These are phyloP conservation scores for Bipolaris sorokiniana DNA, from an alignment of 2,329 filamentous ascomycete species.

Conservation along the genomic window DNA sequence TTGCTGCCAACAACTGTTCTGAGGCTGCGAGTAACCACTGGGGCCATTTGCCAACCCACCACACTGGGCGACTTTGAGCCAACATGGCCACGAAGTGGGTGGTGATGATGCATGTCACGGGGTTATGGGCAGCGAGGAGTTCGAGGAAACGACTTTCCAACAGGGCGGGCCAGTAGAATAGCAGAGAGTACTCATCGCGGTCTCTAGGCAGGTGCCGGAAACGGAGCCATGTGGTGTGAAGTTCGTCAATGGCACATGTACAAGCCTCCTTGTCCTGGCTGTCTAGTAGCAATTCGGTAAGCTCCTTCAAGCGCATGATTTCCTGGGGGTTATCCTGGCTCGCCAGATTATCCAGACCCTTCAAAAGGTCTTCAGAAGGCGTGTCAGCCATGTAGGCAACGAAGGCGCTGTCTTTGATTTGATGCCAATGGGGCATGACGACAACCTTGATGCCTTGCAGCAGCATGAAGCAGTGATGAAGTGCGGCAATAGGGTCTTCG, in stretches of 20 bases:
- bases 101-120: constrained; percentile 37
- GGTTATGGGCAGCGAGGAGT: constrained; percentile 34
- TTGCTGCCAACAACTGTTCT: constrained; percentile 29
- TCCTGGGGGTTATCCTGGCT: constrained; percentile 25
- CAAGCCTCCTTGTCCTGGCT: constrained; percentile 30
- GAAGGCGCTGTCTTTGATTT: constrained; percentile 25
- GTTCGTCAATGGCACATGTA: constrained; percentile 28
- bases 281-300: constrained; percentile 31
- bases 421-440: constrained; percentile 29
- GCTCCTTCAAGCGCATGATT: constrained; percentile 30
- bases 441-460: constrained; percentile 37
- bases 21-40: constrained; percentile 33
- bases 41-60: constrained; percentile 42
- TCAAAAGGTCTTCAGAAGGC: constrained; percentile 13
- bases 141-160: constrained; percentile 32
- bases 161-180: constrained; percentile 35
- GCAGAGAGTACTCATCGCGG: constrained; percentile 31
- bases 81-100: constrained; percentile 37
- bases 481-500: constrained; percentile 35
- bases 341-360: constrained; percentile 21
- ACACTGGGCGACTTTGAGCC: constrained; percentile 27
- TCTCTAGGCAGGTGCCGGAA: constrained; percentile 26
- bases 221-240: constrained; percentile 30
- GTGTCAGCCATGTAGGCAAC: constrained; percentile 25
- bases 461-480: constrained; percentile 41